Evolutionary conservation across 1,139 yeast species (phyloP), one percentile per base, ranked within the genome.

Genomic region (Blastobotrys elegans): DNA sequence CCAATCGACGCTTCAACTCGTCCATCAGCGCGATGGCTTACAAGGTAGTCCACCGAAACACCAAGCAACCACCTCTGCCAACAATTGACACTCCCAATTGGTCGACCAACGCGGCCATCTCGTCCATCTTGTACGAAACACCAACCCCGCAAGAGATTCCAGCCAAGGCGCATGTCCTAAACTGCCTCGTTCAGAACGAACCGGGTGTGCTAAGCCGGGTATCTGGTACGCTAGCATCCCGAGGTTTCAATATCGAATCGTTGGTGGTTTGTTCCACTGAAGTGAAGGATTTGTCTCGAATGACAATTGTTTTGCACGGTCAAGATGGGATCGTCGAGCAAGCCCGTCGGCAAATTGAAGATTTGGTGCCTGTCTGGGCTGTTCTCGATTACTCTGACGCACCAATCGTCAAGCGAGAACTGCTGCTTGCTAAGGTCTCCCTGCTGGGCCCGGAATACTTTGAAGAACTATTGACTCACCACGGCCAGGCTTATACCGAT

Each of bases 291-390:
- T 76, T 92, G 58, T 86, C 96, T 31, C 79, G 98, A 66, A 92
- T 92, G 98, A 92, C 98, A 11, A 87, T 92, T 62, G 96, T 88
- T 29, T 75, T 92, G 61, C 84, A 83, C 52, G 98, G 97, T 52
- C 95, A 89, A 66, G 96, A 90, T 62, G 96, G 95, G 24, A 92
- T 92, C 50, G 84, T 92, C 59, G 98, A 92, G 68, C 98, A 92
- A 73, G 97, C 97, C n/a, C 80, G 98, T 67, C 82, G 97, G 67
- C 98, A 92, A 69, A 85, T 92, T 56, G 98, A 92, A 71, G 97
- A 92, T 62, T 77, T 92, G 65, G 98, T 92, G 24, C 98, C 98
- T 4, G 97, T 92, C 34, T 92, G 95, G 73, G 98, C 98, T 7
- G 98, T 92, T 35, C 76, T 92, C 66, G 97, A 92, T 70, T 92